These are phyloP conservation scores for Dioscorea cayenensis DNA, from an alignment of 116 monocot species.

Conservation along the genomic window DNA sequence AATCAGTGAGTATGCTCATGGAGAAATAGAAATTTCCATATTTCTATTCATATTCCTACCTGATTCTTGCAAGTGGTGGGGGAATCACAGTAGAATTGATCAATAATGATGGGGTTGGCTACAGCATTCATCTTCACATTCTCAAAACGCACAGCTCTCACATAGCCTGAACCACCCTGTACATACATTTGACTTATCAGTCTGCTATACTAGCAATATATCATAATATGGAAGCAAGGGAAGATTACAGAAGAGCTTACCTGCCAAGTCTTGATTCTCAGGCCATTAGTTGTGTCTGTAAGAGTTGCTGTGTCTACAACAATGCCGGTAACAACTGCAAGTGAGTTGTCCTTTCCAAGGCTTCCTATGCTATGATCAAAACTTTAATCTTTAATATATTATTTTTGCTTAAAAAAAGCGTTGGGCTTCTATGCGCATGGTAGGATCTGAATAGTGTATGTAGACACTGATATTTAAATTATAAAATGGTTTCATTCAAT, in stretches of 20 bases:
- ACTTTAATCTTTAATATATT: not conserved
- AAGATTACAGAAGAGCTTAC: conserved; percentile 18
- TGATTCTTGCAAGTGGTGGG: conserved; percentile 60
- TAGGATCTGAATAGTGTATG: too few relatives aligned
- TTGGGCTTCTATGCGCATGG: too few relatives aligned
- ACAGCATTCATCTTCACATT: conserved; percentile 81
- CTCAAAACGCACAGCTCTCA: conserved; percentile 53
- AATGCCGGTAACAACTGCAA: conserved; percentile 50
- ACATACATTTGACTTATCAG: conserved; percentile 1
- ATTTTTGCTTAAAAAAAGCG: too few relatives aligned
- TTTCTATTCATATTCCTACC: conserved; percentile 24
- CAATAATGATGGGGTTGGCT: conserved; percentile 90
- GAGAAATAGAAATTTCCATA: too few relatives aligned
- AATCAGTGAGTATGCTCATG: too few relatives aligned
- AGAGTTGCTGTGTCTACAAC: conserved; percentile 69
- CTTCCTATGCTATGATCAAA: conserved; percentile 82
- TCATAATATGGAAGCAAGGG: too few relatives aligned
- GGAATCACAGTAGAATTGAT: conserved; percentile 97
- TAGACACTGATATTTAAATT: too few relatives aligned
- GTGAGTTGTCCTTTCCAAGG: conserved; percentile 74
- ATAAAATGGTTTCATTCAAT: too few relatives aligned
- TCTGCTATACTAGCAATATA: too few relatives aligned
- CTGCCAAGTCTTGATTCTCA: conserved; percentile 98
- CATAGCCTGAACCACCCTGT: conserved; percentile 90
- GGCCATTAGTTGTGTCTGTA: conserved; percentile 68